A percentile compares a stretch with the other conserved stretches of the same genome.
These are phyloP conservation scores for Fomitiporia mediterranea DNA, from an alignment of 1,284 basidiomycete genomes.

Conservation along the genomic window DNA sequence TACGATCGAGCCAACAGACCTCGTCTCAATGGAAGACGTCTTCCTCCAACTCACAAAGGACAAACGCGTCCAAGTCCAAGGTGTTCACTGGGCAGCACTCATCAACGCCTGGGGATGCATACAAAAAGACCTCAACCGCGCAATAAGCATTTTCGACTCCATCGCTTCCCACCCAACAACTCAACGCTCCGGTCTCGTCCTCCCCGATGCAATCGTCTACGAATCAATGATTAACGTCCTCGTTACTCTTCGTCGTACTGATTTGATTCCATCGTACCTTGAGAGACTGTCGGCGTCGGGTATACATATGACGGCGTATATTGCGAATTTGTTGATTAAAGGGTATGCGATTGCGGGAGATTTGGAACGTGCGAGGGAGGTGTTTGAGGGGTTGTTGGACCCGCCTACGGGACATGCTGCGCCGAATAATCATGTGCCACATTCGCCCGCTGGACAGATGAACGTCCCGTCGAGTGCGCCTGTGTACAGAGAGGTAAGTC, in stretches of 20 bases:
- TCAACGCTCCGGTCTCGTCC: conserved; percentile 26
- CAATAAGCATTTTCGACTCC: conserved; percentile 75
- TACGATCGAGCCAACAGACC: conserved; percentile 78
- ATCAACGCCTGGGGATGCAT: conserved; percentile 90
- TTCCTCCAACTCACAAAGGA: conserved; percentile 61
- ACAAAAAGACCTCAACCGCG: conserved; percentile 72
- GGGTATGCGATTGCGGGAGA: conserved; percentile 76
- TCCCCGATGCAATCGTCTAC: conserved; percentile 85
- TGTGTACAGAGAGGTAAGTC: conserved; percentile 85
- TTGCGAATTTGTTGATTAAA: conserved; percentile 90
- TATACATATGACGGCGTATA: conserved; percentile 92
- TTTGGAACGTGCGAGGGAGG: conserved; percentile 62
- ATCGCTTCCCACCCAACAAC: conserved; percentile 54
- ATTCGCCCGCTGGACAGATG: conserved; percentile 37
- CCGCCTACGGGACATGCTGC: conserved; percentile 85
- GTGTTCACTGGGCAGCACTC: conserved; percentile 88
- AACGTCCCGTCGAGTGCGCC: conserved; percentile 42
- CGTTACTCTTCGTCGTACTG: conserved; percentile 73
- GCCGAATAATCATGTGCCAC: conserved; percentile 79
- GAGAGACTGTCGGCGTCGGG: conserved; percentile 57
- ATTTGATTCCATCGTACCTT: conserved; percentile 73
- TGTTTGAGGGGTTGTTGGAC: conserved; percentile 90
- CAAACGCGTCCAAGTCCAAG: conserved; percentile 57
- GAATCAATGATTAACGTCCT: conserved; percentile 90
- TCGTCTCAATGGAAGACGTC: conserved; percentile 68